Evolutionary conservation across 805 yeast genomes (phyloP).

Genomic region (Priceomyces medius): DNA sequence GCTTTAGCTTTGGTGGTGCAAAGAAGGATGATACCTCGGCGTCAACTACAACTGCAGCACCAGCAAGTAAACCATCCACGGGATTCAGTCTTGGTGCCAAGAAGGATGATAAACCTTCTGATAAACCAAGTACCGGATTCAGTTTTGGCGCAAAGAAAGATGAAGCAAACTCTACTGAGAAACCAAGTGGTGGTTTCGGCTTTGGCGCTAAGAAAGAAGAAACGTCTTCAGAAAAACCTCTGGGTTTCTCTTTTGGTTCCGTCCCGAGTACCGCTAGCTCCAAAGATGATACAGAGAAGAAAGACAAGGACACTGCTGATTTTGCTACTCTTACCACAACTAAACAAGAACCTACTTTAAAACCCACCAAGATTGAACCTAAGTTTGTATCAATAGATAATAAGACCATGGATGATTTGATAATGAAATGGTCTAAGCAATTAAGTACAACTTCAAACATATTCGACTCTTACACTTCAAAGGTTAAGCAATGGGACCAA

Average conservation of each 20-base stretch:
- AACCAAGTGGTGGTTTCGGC: constrained; percentile 3
- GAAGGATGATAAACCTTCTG: constrained; percentile 14
- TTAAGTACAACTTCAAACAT: constrained; percentile 68
- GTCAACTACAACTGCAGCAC: constrained; percentile 12
- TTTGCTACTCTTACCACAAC: constrained; percentile 11
- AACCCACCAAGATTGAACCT: constrained; percentile 59
- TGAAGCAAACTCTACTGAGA: constrained; percentile 15
- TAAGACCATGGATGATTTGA: constrained; percentile 88
- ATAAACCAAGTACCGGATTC: constrained; percentile 17
- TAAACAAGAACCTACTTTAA: constrained; percentile 28
- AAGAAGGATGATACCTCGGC: not conserved
- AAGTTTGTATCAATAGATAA: constrained; percentile 78
- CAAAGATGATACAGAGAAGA: constrained; percentile 14
- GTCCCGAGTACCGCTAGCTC: not conserved
- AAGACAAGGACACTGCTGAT: constrained; percentile 1
- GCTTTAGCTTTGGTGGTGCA: constrained; percentile 1
- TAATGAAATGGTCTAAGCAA: constrained; percentile 90
- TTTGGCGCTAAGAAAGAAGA: constrained; percentile 3
- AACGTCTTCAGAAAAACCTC: not conserved
- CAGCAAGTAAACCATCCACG: constrained; percentile 17
- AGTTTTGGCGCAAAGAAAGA: constrained; percentile 27
- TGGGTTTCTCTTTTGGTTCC: constrained; percentile 3
- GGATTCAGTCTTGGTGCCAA: constrained; percentile 28
- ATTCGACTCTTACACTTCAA: constrained; percentile 71
- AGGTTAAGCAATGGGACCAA: constrained; percentile 83